Base-by-base conservation (phyloP, 2,329 filamentous ascomycete genomes). In the Westerdykella aurantiaca region DNA sequence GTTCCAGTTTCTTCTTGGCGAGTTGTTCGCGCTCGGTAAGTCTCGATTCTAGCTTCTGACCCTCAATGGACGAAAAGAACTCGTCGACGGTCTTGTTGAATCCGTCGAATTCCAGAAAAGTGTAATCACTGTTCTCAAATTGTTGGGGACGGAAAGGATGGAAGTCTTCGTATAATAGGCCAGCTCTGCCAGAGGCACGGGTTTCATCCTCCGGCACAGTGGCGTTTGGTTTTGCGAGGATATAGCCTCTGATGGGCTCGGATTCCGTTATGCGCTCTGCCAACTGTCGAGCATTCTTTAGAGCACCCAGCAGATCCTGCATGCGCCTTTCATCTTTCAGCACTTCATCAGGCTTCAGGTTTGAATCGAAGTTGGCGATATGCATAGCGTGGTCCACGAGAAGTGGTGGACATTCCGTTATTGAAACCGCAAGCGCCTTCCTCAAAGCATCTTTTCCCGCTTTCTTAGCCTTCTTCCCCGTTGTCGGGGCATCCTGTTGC, bases 71-170 rank as follows among this genome's bases (percentile, higher is more conserved):
- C 0, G 93, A 97, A 66, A 95, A 97, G 71, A 96, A 98, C 54
- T 95, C 88, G 61, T 98, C 93, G 0, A 95, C 89, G 0, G 89
- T 93, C 60, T 85, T 86, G 66, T 96, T 96, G 73, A 94, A 97
- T 9, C 83, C 85, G 6, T 88, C 78, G 52, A 90, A 89, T 42
- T 87, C 80, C 11, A 97, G 61, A 13, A 95, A 80, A 3, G 80
- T 78, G 18, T 83, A 78, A 0, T 75, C 70, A 0, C 81, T 72
- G 44, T 89, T 81, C 49, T 83, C 80, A 49, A 95, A 86, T 54
- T 97, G 91, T 17, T 77, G 73, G 0, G 93, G 93, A 33, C 85
- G 73, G 65, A 97, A 97, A 0, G 93, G 93, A 55, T 97, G 91
- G 57, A 96, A 97, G 57, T 98, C 93, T 43, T 96, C 86, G 60